A percentile compares a stretch with the other conserved stretches of the same genome.
phyloP scores from a whole-genome alignment of 139 green algal genomes.

The Chlorella vulgaris region DNA sequence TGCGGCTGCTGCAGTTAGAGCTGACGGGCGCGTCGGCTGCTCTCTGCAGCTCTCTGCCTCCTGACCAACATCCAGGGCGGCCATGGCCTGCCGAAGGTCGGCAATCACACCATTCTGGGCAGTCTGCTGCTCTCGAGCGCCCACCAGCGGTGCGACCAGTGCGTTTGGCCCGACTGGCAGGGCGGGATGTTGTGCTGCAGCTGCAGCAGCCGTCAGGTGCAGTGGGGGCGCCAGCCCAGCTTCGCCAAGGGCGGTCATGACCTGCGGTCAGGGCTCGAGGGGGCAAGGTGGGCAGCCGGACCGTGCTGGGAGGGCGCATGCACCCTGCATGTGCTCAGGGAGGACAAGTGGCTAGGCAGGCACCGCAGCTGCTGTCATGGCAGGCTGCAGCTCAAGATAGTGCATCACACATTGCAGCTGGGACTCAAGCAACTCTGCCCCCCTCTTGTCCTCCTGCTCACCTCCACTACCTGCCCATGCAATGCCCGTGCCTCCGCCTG shows the following conservation, averaged over 20 bases:
- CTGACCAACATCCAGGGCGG: neutral
- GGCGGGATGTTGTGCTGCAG: neutral
- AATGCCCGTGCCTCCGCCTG: constrained; percentile 21
- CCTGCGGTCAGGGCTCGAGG: neutral
- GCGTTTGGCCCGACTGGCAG: neutral
- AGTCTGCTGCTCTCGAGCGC: too few relatives aligned
- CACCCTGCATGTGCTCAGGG: neutral
- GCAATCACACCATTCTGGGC: neutral
- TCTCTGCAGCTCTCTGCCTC: neutral
- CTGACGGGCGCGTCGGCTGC: neutral
- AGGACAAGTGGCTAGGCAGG: too few relatives aligned
- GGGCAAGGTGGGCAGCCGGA: too few relatives aligned
- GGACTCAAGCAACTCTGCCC: neutral
- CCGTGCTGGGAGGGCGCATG: neutral
- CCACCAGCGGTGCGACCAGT: too few relatives aligned
- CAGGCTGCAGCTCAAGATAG: too few relatives aligned
- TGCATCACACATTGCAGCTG: too few relatives aligned
- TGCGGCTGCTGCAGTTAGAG: neutral
- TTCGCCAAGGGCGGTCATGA: constrained; percentile 6
- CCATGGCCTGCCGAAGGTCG: constrained; percentile 14
- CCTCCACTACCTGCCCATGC: constrained; percentile 23
- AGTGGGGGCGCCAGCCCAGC: neutral
- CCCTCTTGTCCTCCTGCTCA: neutral
- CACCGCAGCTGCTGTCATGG: too few relatives aligned
- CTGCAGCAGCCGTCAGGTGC: neutral